Evolutionary conservation across 768 basidiomycete genomes (phyloP).

Genomic region (Suillus occidentalis): DNA sequence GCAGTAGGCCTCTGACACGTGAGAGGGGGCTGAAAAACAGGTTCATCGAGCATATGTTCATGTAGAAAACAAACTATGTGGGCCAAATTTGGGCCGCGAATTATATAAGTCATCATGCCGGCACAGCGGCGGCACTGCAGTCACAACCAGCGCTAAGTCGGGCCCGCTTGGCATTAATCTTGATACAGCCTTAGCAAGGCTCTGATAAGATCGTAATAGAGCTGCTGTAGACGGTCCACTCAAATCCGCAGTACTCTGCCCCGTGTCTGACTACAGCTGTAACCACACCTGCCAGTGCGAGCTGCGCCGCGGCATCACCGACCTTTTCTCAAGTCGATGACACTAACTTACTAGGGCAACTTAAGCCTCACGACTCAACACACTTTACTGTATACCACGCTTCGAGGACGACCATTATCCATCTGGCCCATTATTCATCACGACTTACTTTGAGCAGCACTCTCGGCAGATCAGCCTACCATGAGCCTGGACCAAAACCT

Average conservation of each 20-base stretch:
- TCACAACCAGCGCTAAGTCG: too few relatives aligned
- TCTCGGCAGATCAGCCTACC: conserved; percentile 10
- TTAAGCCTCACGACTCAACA: background rate
- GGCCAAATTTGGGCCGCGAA: too few relatives aligned
- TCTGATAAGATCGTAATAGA: background rate
- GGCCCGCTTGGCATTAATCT: too few relatives aligned
- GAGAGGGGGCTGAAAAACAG: too few relatives aligned
- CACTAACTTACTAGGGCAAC: background rate
- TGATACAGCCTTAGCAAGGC: background rate
- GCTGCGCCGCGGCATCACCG: background rate
- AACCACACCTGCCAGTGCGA: background rate
- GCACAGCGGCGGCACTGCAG: too few relatives aligned
- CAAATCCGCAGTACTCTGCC: background rate
- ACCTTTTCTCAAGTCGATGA: background rate
- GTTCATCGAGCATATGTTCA: too few relatives aligned
- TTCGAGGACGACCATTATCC: background rate
- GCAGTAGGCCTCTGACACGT: too few relatives aligned
- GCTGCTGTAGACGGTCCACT: background rate
- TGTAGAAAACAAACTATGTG: too few relatives aligned
- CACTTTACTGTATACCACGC: background rate
- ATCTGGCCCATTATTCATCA: background rate
- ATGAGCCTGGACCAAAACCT: conserved; percentile 89
- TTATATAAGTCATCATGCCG: too few relatives aligned
- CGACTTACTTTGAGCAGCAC: background rate
- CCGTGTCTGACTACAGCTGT: background rate